A percentile compares a stretch with the other conserved stretches of the same genome.
Evolutionary conservation across 192 early-diverging fungal genomes (phyloP).

Genomic region (Kappamyces sp.): DNA sequence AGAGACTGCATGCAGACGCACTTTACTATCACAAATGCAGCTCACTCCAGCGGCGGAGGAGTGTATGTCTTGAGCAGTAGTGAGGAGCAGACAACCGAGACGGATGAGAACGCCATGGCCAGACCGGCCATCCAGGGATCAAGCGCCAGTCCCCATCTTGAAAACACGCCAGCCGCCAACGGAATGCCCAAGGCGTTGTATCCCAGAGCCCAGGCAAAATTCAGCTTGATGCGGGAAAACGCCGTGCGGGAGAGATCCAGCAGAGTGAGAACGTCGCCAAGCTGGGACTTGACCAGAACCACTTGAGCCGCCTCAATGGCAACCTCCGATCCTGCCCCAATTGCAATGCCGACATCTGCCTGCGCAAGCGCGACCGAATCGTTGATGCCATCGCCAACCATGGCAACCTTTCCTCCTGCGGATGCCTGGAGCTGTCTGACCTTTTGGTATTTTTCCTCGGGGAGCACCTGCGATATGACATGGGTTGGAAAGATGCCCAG

Average conservation of each 20-base stretch:
- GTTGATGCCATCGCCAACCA: conserved; percentile 96
- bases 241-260: conserved; percentile 69
- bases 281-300: conserved; percentile 71
- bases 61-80: conserved; percentile 59
- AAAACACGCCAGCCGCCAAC: conserved; percentile 79
- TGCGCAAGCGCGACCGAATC: conserved; percentile 87
- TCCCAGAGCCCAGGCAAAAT: conserved; percentile 84
- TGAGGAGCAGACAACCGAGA: conserved; percentile 79
- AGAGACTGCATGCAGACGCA: too few species aligned
- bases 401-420: conserved; percentile 55
- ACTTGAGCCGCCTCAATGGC: conserved; percentile 85
- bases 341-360: conserved; percentile 84
- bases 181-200: conserved; percentile 87
- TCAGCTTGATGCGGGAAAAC: conserved; percentile 72
- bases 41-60: conserved; percentile 17
- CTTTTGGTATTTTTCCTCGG: conserved; percentile 63
- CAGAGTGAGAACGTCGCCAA: conserved; percentile 72
- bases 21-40: not conserved
- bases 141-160: conserved; percentile 43
- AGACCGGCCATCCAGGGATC: conserved; percentile 79
- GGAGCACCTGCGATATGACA: conserved; percentile 63
- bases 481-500: conserved; percentile 53
- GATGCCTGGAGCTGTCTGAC: conserved; percentile 47
- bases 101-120: conserved; percentile 81
- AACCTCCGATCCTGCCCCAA: conserved; percentile 83